Percentiles rank a stretch among this genome's conserved stretches.
phyloP scores from a whole-genome alignment of 2,329 filamentous ascomycete species.

The Fusarium sp. region DNA sequence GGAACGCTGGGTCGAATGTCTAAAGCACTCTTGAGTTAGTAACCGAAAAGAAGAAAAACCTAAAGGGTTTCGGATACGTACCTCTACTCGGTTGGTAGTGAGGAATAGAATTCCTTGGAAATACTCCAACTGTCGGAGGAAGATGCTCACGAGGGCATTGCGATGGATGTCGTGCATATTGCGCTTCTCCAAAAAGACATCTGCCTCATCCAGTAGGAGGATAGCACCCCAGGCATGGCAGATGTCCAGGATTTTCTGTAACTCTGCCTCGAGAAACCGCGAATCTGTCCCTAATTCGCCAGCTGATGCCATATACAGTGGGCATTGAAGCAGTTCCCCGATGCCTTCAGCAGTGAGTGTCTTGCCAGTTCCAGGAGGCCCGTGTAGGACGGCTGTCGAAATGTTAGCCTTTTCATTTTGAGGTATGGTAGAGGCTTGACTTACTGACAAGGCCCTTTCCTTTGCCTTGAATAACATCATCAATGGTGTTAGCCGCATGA shows the following conservation, averaged over 20 bases:
- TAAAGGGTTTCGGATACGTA: conserved; percentile 41
- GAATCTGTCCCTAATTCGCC: conserved; percentile 86
- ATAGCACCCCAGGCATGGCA: conserved; percentile 89
- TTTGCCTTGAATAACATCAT: conserved; percentile 85
- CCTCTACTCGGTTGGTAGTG: conserved; percentile 86
- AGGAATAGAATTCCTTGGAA: conserved; percentile 92
- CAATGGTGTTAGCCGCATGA: conserved; percentile 82
- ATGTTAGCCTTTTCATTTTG: conserved; percentile 26
- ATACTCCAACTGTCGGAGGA: conserved; percentile 87
- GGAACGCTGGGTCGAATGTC: conserved; percentile 92
- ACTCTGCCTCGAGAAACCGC: conserved; percentile 76
- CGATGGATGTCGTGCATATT: conserved; percentile 86
- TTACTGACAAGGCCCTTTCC: conserved; percentile 82
- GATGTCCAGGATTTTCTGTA: conserved; percentile 87
- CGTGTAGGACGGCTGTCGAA: conserved; percentile 75
- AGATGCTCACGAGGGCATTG: conserved; percentile 88
- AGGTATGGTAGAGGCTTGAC: conserved; percentile 34
- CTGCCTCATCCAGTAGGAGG: conserved; percentile 85
- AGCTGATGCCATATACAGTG: conserved; percentile 84
- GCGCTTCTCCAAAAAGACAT: conserved; percentile 85
- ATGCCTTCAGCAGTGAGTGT: conserved; percentile 90
- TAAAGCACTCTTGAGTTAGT: conserved; percentile 44
- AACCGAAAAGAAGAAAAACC: neutral
- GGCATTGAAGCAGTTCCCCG: conserved; percentile 82
- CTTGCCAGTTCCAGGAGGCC: conserved; percentile 88